Conservation (phyloP, 768 basidiomycete species). For the Pholiota microspora region DNA sequence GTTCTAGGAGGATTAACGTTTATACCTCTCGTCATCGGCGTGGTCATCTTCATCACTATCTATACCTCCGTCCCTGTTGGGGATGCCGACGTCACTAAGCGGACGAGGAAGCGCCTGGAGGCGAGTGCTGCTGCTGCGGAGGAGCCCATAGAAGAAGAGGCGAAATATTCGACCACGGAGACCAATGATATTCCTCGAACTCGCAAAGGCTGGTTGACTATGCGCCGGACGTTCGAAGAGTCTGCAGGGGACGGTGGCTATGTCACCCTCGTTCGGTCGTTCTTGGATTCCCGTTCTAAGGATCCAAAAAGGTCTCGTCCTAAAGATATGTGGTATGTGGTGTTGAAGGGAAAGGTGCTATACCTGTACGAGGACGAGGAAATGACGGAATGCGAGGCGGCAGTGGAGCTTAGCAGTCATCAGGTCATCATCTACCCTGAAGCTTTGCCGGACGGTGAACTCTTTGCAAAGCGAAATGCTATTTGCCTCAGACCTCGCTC, state of each 20-base stretch:
- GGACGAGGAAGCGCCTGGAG: slow-evolving; percentile 30
- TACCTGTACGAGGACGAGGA: slow-evolving; percentile 94
- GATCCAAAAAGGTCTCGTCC: slow-evolving; percentile 82
- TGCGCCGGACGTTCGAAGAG: slow-evolving; percentile 79
- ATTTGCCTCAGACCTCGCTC: slow-evolving; percentile 69
- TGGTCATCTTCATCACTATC: slow-evolving; percentile 56
- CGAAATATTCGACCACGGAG: slow-evolving; percentile 30
- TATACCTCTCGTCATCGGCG: slow-evolving; percentile 70
- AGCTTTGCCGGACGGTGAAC: slow-evolving; percentile 78
- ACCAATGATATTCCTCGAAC: slow-evolving; percentile 60
- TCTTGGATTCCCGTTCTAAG: slow-evolving; percentile 79
- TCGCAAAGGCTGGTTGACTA: slow-evolving; percentile 81
- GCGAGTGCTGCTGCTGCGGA: slow-evolving; percentile 22
- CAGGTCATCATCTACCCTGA: slow-evolving; percentile 76
- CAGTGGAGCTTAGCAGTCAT: slow-evolving; percentile 81
- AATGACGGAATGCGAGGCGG: slow-evolving; percentile 88
- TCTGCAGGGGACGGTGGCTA: slow-evolving; percentile 62
- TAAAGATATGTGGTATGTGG: slow-evolving; percentile 92
- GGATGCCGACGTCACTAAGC: slow-evolving; percentile 46
- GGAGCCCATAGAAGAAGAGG: slow-evolving; percentile 25
- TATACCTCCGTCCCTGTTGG: slow-evolving; percentile 88
- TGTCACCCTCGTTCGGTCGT: slow-evolving; percentile 75
- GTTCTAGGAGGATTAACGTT: slow-evolving; percentile 89
- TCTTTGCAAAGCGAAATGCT: slow-evolving; percentile 88
- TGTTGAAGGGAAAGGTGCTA: slow-evolving; percentile 86